Evolutionary conservation across 2,329 filamentous ascomycete species (phyloP), one percentile per base, ranked within the genome.

Genomic region (Cercospora zeina): DNA sequence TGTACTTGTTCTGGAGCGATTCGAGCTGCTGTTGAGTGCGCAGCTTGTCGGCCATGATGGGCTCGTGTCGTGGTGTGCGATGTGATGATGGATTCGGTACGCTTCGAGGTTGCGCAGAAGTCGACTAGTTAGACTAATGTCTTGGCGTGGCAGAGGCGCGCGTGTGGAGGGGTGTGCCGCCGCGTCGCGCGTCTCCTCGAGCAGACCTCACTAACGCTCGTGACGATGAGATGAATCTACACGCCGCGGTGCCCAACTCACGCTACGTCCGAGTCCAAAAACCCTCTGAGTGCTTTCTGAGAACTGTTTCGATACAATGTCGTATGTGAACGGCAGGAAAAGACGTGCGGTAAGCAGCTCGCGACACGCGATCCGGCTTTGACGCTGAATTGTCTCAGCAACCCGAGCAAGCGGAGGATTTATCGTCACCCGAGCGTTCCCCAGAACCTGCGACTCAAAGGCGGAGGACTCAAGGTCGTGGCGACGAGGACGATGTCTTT

Each of bases 21-120:
- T 99, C 95, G 74, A 99, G 93, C 77, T 99, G 95, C 79, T 99
- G 95, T 71, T 96, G 91, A 9, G 91, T 95, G 75, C 95, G 93
- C 68, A 99, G 89, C 80, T 99, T 99, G 81, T 99, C 95, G 78
- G 95, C 95, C 95, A 67, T 63, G 16, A 37, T 53, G 45, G 10
- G 6, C 16, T 34, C 34, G 27, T 61, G 54, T 21, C 4, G 54
- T 13, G 42, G 37, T 13, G 53, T 55, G 21, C 45, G 14, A 21
- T 58, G 54, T 14, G 30, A 5, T 54, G 49, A 50, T 39, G 54
- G 54, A 36, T 31, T 53, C 30, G 13, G 7, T 34, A 10, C n/a
- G 30, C 37, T 47, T 21, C n/a, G 16, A 49, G 54, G 13, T 49
- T 34, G 47, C 1, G 31, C 54, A 19, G 13, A 54, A 19, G 13